Percentiles rank a stretch among this genome's conserved stretches.
These are phyloP conservation scores for Petunia secreta DNA, from an alignment of 257 asterid genomes.

Conservation along the genomic window DNA sequence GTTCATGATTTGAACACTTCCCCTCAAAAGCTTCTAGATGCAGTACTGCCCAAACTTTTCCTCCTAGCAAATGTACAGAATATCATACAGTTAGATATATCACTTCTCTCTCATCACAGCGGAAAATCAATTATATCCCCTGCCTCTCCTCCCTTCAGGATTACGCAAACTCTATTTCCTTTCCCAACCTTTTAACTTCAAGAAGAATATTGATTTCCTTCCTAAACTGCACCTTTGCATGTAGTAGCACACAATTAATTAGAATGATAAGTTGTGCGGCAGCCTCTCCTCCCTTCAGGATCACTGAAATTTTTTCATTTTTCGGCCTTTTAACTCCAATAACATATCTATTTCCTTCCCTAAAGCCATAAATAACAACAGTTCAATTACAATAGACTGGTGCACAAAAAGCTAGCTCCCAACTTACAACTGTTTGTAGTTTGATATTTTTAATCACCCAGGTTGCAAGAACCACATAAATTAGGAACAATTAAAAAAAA, in stretches of 20 bases:
- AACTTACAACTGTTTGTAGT: neutral
- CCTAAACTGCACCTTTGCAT: slow-evolving; percentile 22
- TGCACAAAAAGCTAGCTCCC: slow-evolving; percentile 15
- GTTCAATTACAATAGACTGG: neutral
- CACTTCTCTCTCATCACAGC: slow-evolving; percentile 12
- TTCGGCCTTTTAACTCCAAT: slow-evolving; percentile 18
- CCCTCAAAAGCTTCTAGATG: slow-evolving; percentile 12
- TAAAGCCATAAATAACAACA: neutral
- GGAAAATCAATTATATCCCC: neutral
- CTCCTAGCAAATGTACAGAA: slow-evolving; percentile 7
- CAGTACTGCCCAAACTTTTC: slow-evolving; percentile 5
- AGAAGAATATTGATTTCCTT: neutral
- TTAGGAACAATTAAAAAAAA: neutral
- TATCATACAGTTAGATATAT: neutral
- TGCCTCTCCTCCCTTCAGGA: slow-evolving; percentile 13
- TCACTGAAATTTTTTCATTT: neutral
- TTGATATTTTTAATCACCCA: neutral
- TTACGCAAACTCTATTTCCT: neutral
- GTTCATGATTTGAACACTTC: neutral
- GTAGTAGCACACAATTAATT: slow-evolving; percentile 2
- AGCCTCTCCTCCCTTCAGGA: neutral
- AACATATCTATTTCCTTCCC: slow-evolving; percentile 4
- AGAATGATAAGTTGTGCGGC: neutral
- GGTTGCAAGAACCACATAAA: slow-evolving; percentile 3
- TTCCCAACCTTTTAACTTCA: neutral